Evolutionary conservation across 1,139 yeast species (phyloP).

Genomic region (Scheffersomyces stambukii): DNA sequence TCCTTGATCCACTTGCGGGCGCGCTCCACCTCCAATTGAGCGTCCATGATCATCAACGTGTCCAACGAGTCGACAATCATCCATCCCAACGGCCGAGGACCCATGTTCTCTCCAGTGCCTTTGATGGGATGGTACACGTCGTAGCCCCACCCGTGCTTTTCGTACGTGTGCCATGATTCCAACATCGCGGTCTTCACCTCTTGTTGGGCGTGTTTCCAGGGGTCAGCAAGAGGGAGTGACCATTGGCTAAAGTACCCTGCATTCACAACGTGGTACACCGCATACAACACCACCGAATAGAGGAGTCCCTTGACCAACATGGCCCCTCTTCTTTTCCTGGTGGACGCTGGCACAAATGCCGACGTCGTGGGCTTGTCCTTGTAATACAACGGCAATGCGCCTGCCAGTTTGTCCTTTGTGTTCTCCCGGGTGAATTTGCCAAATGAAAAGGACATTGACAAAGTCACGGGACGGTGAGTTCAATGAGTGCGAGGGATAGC

Average conservation of each 20-base stretch:
- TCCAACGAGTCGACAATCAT: slow-evolving; percentile 88
- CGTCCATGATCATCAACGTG: slow-evolving; percentile 77
- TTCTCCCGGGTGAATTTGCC: slow-evolving; percentile 9
- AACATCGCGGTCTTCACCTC: slow-evolving; percentile 63
- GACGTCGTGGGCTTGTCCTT: slow-evolving; percentile 30
- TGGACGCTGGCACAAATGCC: slow-evolving; percentile 8
- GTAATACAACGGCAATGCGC: slow-evolving; percentile 24
- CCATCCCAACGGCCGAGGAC: slow-evolving; percentile 87
- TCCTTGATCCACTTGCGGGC: slow-evolving; percentile 75
- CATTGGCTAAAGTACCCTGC: slow-evolving; percentile 1
- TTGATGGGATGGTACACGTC: slow-evolving; percentile 46
- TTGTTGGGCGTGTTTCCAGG: slow-evolving; percentile 45
- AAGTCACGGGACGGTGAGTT: slow-evolving; percentile 1
- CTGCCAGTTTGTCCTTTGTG: slow-evolving; percentile 11
- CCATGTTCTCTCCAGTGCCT: slow-evolving; percentile 71
- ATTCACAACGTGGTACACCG: slow-evolving; percentile 21
- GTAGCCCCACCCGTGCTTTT: slow-evolving; percentile 75
- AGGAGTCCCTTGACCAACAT: slow-evolving; percentile 45
- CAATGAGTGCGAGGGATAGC: slow-evolving; percentile 1
- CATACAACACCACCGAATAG: slow-evolving; percentile 35
- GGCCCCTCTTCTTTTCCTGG: slow-evolving; percentile 12
- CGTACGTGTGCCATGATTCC: slow-evolving; percentile 79
- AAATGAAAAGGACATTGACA: slow-evolving; percentile 12
- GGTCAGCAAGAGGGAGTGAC: slow-evolving; percentile 3
- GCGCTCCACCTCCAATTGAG: slow-evolving; percentile 56